Percentiles rank a stretch among this genome's conserved stretches.
Evolutionary conservation across 2,329 filamentous ascomycete genomes (phyloP).

Genomic region (Pseudogymnoascus sp.): DNA sequence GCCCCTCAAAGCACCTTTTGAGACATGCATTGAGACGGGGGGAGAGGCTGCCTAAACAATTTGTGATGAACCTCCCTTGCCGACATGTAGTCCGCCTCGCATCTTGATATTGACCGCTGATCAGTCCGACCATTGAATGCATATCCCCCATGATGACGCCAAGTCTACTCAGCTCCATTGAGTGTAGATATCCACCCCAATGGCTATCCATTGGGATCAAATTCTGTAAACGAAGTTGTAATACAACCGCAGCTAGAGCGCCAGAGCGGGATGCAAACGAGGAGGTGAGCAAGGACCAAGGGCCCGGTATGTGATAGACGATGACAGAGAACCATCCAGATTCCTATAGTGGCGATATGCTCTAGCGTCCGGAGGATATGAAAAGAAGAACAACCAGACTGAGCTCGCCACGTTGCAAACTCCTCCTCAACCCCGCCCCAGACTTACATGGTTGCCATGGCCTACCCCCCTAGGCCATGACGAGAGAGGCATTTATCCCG

Average conservation of each 20-base stretch:
- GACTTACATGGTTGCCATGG: slow-evolving; percentile 1
- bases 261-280: neutral
- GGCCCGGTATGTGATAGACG: neutral
- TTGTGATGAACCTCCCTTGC: neutral
- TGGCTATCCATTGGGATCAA: neutral
- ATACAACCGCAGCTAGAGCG: neutral
- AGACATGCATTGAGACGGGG: slow-evolving; percentile 1
- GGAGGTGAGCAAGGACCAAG: neutral
- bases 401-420: slow-evolving; percentile 4
- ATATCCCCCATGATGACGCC: neutral
- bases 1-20: neutral
- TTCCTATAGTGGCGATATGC: slow-evolving; percentile 5
- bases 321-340: slow-evolving; percentile 2
- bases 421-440: neutral
- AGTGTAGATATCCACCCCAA: neutral
- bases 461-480: neutral
- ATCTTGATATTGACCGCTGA: neutral
- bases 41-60: neutral
- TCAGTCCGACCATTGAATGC: neutral
- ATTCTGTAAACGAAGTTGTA: neutral
- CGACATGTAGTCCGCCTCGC: slow-evolving; percentile 2
- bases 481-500: slow-evolving; percentile 2
- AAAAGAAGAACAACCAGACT: neutral
- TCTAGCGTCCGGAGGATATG: neutral
- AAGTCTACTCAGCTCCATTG: neutral